Base-by-base conservation (phyloP, 495 filamentous ascomycete genomes). In the Lepidopterella palustris region DNA sequence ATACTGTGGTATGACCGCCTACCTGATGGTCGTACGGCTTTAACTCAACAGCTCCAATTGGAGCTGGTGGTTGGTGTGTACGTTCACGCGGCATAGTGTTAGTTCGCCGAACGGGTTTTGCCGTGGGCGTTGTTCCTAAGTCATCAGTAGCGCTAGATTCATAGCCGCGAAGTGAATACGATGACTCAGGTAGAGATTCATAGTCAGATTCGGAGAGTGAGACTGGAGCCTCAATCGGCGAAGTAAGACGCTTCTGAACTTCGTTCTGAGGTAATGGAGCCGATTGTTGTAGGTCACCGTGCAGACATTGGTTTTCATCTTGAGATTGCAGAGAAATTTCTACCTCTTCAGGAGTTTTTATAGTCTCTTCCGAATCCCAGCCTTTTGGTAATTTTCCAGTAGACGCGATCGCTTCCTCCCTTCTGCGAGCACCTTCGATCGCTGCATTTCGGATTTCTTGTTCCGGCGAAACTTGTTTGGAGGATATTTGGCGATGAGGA, bases 1-100 rank as follows among this genome's bases (percentile, higher is more conserved):
- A 98, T 23, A 98, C 83, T 0, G 91, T 97, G 1, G 89, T 95
- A 73, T 98, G 93, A 0, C 93, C 93, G 20, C 93, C 93, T 55
- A 98, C 93, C 70, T 98, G 93, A 72, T 98, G 93, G 45, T 89
- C 88, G 71, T 96, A 98, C 4, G 93, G 93, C 62, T 97, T 96
- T 61, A 98, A 77, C 71, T 97, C 92, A 63, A 98, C 95, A 11
- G 92, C 92, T 18, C 92, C 89, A 23, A 95, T 73, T 15, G 92
- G 91, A 57, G 79, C 84, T 20, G 71, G 70, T 25, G 62, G 68
- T 29, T 55, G 62, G 9, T 25, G 20, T 8, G 23, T 18, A 54
- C 35, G 15, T 11, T 4, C 31, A 24, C 31, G 39, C 4, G 52
- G 27, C 27, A 61, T 68, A 5, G 29, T 23, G 27, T 55, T 32